These are phyloP conservation scores for Avena eriantha DNA, from an alignment of 176 grass and related monocot species.

Conservation along the genomic window DNA sequence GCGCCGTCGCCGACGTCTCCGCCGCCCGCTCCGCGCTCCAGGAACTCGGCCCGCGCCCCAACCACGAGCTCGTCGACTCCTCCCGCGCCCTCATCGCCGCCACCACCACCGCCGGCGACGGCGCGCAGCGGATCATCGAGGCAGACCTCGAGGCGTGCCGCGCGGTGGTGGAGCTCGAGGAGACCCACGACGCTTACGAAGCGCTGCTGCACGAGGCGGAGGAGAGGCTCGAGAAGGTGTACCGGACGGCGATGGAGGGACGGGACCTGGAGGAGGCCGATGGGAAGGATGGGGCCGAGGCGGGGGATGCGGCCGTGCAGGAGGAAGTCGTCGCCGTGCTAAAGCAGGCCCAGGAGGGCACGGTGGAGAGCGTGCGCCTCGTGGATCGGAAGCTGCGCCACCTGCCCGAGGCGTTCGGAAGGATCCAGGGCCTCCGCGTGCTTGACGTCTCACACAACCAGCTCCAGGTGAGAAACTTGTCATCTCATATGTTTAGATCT, in stretches of 20 bases:
- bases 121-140: constrained; percentile 37
- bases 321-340: constrained; percentile 65
- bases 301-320: constrained; percentile 45
- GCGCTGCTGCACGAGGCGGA: constrained; percentile 64
- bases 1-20: constrained; percentile 75
- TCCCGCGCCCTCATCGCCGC: constrained; percentile 58
- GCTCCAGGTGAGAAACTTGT: constrained; percentile 63
- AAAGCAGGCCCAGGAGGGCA: constrained; percentile 59
- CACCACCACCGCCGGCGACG: constrained; percentile 23
- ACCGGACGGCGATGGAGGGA: constrained; percentile 60
- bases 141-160: constrained; percentile 49
- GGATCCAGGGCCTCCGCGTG: constrained; percentile 66
- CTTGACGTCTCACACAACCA: constrained; percentile 83
- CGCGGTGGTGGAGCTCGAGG: constrained; percentile 59
- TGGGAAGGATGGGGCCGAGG: neutral
- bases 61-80: constrained; percentile 86
- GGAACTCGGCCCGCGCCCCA: constrained; percentile 69
- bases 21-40: constrained; percentile 73
- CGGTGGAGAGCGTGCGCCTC: constrained; percentile 57
- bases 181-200: constrained; percentile 72
- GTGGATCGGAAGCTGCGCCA: constrained; percentile 63
- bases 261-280: constrained; percentile 37
- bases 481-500: constrained; percentile 24
- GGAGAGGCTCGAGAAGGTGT: constrained; percentile 63
- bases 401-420: constrained; percentile 74